A percentile compares a stretch with the other conserved stretches of the same genome.
phyloP scores from a whole-genome alignment of 352 stramenopile genomes.

The Globisporangium solare region DNA sequence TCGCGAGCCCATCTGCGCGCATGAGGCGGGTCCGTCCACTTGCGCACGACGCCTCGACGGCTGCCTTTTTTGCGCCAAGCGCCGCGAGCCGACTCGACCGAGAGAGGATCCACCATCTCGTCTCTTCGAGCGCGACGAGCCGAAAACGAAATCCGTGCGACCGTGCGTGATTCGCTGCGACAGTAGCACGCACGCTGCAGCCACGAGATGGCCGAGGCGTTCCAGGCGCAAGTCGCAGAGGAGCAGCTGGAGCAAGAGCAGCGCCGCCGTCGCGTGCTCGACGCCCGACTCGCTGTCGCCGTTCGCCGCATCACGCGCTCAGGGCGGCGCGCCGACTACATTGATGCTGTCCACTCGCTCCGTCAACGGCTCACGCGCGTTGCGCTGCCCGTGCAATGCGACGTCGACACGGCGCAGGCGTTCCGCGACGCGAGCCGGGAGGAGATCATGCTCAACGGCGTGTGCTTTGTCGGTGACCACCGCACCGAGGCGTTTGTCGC shows the following conservation, averaged over 20 bases:
- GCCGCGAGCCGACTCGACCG: not conserved
- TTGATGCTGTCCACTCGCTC: constrained; percentile 33
- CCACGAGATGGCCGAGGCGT: not conserved
- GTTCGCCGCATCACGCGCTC: constrained; percentile 38
- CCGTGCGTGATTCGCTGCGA: too few relatives aligned
- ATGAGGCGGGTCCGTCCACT: not conserved
- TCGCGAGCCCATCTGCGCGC: not conserved
- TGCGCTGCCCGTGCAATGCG: constrained; percentile 48
- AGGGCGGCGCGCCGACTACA: constrained; percentile 47
- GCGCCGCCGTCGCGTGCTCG: constrained; percentile 21
- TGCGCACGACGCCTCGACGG: not conserved
- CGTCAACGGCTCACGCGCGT: constrained; percentile 31
- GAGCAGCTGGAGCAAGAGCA: not conserved
- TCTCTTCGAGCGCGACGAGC: too few relatives aligned
- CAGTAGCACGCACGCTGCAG: too few relatives aligned
- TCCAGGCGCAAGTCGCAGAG: not conserved
- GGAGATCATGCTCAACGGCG: constrained; percentile 68
- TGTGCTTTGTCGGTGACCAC: constrained; percentile 71
- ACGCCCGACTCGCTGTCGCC: constrained; percentile 29
- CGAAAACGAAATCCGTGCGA: not conserved
- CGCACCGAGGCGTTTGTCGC: constrained; percentile 70
- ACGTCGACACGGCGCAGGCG: constrained; percentile 64
- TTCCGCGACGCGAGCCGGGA: constrained; percentile 66
- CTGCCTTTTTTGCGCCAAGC: not conserved
- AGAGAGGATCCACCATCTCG: too few relatives aligned